Evolutionary conservation across 805 yeast genomes (phyloP).

Genomic region (Barnettozyma wickerhamii): DNA sequence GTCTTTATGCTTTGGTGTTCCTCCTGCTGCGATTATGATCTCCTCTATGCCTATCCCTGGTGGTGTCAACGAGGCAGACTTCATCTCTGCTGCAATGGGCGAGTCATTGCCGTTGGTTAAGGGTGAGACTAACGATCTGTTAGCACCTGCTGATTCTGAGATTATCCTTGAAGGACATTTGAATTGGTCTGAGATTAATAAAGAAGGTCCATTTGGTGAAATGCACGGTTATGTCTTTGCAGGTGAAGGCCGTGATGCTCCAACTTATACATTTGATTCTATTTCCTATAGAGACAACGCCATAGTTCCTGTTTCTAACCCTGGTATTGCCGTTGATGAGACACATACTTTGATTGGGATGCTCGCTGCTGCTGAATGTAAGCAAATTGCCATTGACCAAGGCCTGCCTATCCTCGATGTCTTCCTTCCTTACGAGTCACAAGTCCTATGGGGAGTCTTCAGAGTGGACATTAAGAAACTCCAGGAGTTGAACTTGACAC

Average conservation of each 20-base stretch:
- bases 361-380: conserved; percentile 19
- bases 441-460: conserved; percentile 24
- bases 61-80: conserved; percentile 23
- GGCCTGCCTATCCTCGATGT: conserved; percentile 20
- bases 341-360: conserved; percentile 28
- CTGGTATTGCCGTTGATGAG: conserved; percentile 27
- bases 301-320: conserved; percentile 26
- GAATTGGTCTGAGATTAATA: conserved; percentile 13
- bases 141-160: conserved; percentile 25
- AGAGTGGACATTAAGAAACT: conserved; percentile 21
- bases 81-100: conserved; percentile 26
- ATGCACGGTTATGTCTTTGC: conserved; percentile 28
- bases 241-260: conserved; percentile 25
- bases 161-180: conserved; percentile 27
- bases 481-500: conserved; percentile 18
- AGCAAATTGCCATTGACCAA: conserved; percentile 8
- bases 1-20: conserved; percentile 27
- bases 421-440: conserved; percentile 26
- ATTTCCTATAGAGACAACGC: conserved; percentile 25
- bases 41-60: conserved; percentile 10
- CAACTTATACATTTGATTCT: conserved; percentile 22
- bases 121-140: conserved; percentile 22
- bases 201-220: conserved; percentile 30
- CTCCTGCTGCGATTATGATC: conserved; percentile 28
- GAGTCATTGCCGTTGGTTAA: conserved; percentile 25